Evolutionary conservation across 441 rosid genomes (phyloP).

Genomic region (Pelargonium cotyledonis): DNA sequence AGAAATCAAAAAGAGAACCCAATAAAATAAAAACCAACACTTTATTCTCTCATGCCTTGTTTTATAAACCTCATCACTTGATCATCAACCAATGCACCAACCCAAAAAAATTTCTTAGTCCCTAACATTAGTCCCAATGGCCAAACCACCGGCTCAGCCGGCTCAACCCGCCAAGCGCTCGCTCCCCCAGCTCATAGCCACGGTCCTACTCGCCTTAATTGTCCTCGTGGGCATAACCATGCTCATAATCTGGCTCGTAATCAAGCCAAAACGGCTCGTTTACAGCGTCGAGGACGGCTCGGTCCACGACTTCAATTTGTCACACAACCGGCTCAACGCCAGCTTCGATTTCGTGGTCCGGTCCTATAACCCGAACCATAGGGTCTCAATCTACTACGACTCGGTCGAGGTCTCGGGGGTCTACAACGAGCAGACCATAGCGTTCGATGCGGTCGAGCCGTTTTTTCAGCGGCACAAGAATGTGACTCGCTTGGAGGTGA

Average conservation of each 20-base stretch:
- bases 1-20: slow-evolving; percentile 42
- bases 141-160: not conserved
- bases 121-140: slow-evolving; percentile 16
- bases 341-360: slow-evolving; percentile 41
- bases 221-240: slow-evolving; percentile 43
- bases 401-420: slow-evolving; percentile 35
- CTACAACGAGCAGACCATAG: slow-evolving; percentile 49
- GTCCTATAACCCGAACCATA: slow-evolving; percentile 47
- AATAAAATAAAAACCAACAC: too few species aligned
- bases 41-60: too few species aligned
- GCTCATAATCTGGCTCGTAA: slow-evolving; percentile 52
- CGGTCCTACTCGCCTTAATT: slow-evolving; percentile 40
- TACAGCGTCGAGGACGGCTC: slow-evolving; percentile 46
- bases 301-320: slow-evolving; percentile 37
- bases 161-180: not conserved
- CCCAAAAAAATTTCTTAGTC: not conserved
- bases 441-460: slow-evolving; percentile 43
- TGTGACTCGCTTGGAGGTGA: slow-evolving; percentile 37
- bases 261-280: slow-evolving; percentile 47
- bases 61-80: too few species aligned
- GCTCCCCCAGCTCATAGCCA: slow-evolving; percentile 19
- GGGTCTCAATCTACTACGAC: slow-evolving; percentile 53
- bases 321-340: slow-evolving; percentile 49
- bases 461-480: slow-evolving; percentile 55
- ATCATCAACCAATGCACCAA: not conserved